phyloP scores from a whole-genome alignment of 306 rosid species.

The Arachis hypogaea region DNA sequence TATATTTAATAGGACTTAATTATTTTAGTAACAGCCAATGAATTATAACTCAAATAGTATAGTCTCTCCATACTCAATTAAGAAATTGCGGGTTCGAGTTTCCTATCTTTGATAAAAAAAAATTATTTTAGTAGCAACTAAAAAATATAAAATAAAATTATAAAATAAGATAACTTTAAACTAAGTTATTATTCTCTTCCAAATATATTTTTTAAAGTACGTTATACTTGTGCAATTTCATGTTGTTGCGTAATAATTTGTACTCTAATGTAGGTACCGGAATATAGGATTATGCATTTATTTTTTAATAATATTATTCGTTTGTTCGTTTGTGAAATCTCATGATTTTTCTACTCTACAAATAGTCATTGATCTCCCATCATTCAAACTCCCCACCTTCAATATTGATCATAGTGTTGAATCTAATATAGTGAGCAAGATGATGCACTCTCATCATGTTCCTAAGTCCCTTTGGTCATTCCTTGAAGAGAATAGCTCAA shows the following conservation, averaged over 20 bases:
- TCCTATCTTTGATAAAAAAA: too few relatives aligned
- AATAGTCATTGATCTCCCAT: constrained; percentile 1
- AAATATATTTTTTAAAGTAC: too few relatives aligned
- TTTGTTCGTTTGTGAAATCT: not conserved
- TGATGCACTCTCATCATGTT: constrained; percentile 40
- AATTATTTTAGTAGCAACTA: too few relatives aligned
- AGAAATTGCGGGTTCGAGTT: too few relatives aligned
- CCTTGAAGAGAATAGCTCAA: constrained; percentile 18
- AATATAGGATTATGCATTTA: not conserved
- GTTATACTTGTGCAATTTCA: too few relatives aligned
- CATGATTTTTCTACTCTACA: constrained; percentile 1
- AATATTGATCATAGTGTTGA: not conserved
- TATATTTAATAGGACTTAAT: too few relatives aligned
- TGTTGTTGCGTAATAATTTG: not conserved
- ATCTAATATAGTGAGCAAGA: not conserved
- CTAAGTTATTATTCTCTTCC: too few relatives aligned
- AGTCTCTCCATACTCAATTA: too few relatives aligned
- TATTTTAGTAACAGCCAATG: too few relatives aligned
- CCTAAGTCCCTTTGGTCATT: constrained; percentile 41
- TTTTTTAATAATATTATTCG: not conserved
- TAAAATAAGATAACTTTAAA: too few relatives aligned
- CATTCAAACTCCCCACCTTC: not conserved
- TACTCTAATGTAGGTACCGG: not conserved
- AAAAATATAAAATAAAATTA: too few relatives aligned
- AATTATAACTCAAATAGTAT: too few relatives aligned